Base-by-base conservation (phyloP, 345 rosid genomes). In the Adansonia digitata region DNA sequence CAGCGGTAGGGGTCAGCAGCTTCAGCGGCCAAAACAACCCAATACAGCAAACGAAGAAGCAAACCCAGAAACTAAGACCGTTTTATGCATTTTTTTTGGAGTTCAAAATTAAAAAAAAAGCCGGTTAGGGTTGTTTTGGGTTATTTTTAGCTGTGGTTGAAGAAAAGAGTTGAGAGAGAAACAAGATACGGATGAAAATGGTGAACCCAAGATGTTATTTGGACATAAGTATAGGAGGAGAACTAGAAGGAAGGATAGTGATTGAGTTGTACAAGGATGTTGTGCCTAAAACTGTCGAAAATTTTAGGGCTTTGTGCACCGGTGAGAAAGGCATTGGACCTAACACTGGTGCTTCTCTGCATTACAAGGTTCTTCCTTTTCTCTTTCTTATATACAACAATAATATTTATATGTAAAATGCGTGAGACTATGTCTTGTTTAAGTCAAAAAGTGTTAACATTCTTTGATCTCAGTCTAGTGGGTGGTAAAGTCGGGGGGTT, bases 241-340 rank as follows among this genome's bases (percentile, higher is more conserved):
- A 95, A 81, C 84, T 91, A 3, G 98, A 92, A 81, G 99, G 99
- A 8, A 87, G 99, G 82, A 86, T 93, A 22, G 85, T 93, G n/a
- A 86, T 86, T 48, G 97, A 93, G 90, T 94, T 95, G 51, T 89
- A 72, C 85, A 80, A 81, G 73, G 98, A 95, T 78, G 87, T 93
- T 59, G 94, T 90, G 48, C 99, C 98, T 18, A 89, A 78, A 77
- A 95, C 99, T 18, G 97, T 94, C 4, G 91, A 89, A 77, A 95
- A 95, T 84, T 95, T 95, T 82, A 83, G 99, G 67, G 90, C 95
- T 53, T 91, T 95, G 40, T 95, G 99, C 74, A 91, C 93, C 26
- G 98, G 99, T 0, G 94, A 93, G 81, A 95, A 87, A 82, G 99
- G 97, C 86, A 74, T 89, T 78, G 99, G 92, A 3, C 91, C 96